Evolutionary conservation across 305 asterid genomes (phyloP).

Genomic region (Fraxinus floribunda): DNA sequence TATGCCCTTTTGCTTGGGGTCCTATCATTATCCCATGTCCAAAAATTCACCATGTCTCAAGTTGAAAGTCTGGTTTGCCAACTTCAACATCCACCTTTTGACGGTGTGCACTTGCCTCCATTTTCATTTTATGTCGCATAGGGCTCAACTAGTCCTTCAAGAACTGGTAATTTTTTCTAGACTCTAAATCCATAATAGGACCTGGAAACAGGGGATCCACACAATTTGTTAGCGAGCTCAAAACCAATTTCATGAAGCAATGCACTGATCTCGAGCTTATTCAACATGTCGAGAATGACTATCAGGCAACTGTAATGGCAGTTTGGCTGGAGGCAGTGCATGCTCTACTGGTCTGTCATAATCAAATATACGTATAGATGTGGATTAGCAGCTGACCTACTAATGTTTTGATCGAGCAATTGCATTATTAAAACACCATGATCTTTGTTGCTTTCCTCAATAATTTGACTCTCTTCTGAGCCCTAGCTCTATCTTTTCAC

Average conservation of each 20-base stretch:
- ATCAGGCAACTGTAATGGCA: slow-evolving; percentile 67
- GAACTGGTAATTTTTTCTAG: neutral
- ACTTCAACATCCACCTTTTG: neutral
- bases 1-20: neutral
- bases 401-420: slow-evolving; percentile 76
- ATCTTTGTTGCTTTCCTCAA: slow-evolving; percentile 76
- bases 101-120: neutral
- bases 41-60: neutral
- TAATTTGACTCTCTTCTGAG: slow-evolving; percentile 63
- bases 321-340: slow-evolving; percentile 81
- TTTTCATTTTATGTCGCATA: neutral
- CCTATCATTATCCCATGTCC: neutral
- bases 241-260: slow-evolving; percentile 90
- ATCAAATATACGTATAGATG: slow-evolving; percentile 79
- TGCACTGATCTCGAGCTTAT: slow-evolving; percentile 71
- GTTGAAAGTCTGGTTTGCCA: neutral
- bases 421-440: slow-evolving; percentile 84
- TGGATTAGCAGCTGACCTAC: slow-evolving; percentile 84
- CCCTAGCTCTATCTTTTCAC: slow-evolving; percentile 62
- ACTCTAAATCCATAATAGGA: neutral
- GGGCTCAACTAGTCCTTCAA: neutral
- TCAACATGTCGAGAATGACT: slow-evolving; percentile 81
- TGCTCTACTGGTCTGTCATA: slow-evolving; percentile 73
- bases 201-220: neutral
- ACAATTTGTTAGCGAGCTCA: slow-evolving; percentile 36